Conservation (phyloP, 2,329 filamentous ascomycete genomes). For the Neopestalotiopsis sp. region DNA sequence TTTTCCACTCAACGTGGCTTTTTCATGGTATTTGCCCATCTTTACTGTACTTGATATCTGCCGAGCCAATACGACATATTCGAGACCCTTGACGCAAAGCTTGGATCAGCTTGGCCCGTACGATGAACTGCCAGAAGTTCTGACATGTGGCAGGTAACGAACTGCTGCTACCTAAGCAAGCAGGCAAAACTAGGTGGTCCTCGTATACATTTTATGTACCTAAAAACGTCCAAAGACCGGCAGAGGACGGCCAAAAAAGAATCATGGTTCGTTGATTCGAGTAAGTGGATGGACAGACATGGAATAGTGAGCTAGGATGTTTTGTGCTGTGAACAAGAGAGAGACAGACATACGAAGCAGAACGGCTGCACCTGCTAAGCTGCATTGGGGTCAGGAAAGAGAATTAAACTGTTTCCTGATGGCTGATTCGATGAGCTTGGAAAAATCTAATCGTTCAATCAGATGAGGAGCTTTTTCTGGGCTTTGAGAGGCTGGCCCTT, state of each 20-base stretch:
- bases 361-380: neutral
- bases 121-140: neutral
- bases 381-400: neutral
- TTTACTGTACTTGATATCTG: neutral
- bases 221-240: neutral
- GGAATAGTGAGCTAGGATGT: neutral
- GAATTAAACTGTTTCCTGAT: neutral
- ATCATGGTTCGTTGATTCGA: no score
- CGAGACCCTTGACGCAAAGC: neutral
- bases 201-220: neutral
- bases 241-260: neutral
- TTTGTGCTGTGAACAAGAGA: neutral
- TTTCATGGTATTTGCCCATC: neutral
- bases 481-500: neutral
- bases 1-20: neutral
- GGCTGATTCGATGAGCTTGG: neutral
- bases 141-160: neutral
- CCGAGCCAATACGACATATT: neutral
- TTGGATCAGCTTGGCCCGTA: neutral
- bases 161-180: no score
- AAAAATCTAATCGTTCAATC: constrained; percentile 9
- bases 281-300: no score
- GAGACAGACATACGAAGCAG: neutral
- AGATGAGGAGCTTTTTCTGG: neutral
- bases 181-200: neutral